Conservation (phyloP, 2,329 filamentous ascomycete species). For the Diaporthe caulivora region DNA sequence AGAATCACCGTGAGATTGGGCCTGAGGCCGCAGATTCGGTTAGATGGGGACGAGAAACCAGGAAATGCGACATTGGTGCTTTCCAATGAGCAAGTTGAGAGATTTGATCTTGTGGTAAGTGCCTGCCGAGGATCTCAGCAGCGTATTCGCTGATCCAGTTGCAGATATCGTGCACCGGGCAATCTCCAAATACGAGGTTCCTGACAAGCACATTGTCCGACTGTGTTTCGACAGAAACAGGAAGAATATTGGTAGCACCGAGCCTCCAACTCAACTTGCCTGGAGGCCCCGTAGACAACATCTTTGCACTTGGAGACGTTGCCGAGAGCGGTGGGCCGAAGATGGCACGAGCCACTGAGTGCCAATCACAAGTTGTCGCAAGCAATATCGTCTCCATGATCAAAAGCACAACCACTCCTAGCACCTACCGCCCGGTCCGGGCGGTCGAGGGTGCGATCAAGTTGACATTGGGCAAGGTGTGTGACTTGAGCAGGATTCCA, state of each 20-base stretch:
- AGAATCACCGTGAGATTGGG: constrained; percentile 52
- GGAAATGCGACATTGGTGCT: constrained; percentile 62
- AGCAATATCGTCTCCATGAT: constrained; percentile 66
- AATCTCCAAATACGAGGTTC: constrained; percentile 66
- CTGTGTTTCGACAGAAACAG: constrained; percentile 57
- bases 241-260: constrained; percentile 65
- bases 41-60: constrained; percentile 52
- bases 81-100: background rate
- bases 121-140: constrained; percentile 32
- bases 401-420: constrained; percentile 52
- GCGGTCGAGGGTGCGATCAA: constrained; percentile 66
- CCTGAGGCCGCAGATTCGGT: constrained; percentile 58
- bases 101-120: constrained; percentile 13
- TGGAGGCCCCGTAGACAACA: constrained; percentile 59
- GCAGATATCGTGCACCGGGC: constrained; percentile 71
- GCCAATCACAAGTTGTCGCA: constrained; percentile 65
- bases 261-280: constrained; percentile 65
- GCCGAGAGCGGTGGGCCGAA: constrained; percentile 67
- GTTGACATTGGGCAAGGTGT: constrained; percentile 65
- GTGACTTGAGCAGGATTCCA: constrained; percentile 35
- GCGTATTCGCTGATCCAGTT: background rate
- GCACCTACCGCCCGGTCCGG: constrained; percentile 54
- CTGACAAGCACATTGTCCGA: constrained; percentile 57
- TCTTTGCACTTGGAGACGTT: constrained; percentile 76
- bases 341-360: constrained; percentile 62